Conservation (phyloP, 345 rosid genomes). For the Salix caprea region DNA sequence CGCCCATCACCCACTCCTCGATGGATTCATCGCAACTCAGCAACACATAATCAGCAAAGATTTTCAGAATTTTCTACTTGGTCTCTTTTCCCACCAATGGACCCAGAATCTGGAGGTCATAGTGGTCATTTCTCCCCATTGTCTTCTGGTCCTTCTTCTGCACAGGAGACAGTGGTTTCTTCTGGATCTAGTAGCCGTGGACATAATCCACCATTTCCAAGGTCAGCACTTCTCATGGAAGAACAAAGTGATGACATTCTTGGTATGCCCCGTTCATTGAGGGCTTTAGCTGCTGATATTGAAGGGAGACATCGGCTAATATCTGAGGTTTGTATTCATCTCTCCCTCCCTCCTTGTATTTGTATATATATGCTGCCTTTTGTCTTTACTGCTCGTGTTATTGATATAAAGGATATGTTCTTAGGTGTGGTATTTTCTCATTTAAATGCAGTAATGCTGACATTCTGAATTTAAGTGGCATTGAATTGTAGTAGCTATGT, state of each 20-base stretch:
- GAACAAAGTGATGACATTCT: conserved; percentile 50
- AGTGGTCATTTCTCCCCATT: conserved; percentile 45
- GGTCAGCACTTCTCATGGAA: conserved; percentile 50
- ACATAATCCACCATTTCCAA: conserved; percentile 42
- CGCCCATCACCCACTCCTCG: conserved; percentile 45
- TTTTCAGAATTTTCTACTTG: conserved; percentile 57
- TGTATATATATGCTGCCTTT: conserved; percentile 1
- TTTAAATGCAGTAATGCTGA: background rate
- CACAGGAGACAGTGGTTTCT: conserved; percentile 44
- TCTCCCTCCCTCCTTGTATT: background rate
- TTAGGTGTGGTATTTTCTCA: background rate
- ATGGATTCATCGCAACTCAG: conserved; percentile 44
- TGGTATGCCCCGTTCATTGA: conserved; percentile 54
- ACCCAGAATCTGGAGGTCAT: conserved; percentile 52
- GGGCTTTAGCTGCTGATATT: conserved; percentile 59
- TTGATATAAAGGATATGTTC: background rate
- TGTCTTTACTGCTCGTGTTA: background rate
- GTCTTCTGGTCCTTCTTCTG: conserved; percentile 53
- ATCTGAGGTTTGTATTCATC: conserved; percentile 55
- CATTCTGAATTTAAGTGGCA: background rate
- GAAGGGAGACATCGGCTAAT: conserved; percentile 66
- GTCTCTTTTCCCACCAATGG: conserved; percentile 63
- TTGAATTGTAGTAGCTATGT: background rate
- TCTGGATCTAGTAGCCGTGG: conserved; percentile 47
- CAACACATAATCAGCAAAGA: conserved; percentile 43